Evolutionary conservation across 2,329 filamentous ascomycete species (phyloP), one percentile per base, ranked within the genome.

Genomic region (Paraphaeosphaeria minitans): DNA sequence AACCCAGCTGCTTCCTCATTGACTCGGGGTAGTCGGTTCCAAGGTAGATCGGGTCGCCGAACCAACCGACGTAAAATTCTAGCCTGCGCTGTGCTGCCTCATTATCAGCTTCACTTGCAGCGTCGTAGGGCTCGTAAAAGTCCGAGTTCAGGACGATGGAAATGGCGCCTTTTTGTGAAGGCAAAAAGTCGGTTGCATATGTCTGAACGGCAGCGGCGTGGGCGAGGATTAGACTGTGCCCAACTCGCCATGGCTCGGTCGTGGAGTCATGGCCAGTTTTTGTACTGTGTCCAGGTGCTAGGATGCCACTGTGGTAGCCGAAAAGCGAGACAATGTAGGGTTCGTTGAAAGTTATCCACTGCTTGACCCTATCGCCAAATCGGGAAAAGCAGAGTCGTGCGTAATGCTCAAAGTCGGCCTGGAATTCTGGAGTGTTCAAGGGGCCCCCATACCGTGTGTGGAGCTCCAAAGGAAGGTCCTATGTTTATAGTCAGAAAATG

Each of bases 261-360:
- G 29, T 48, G 4, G 57, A 57, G 9, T 58, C 50, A 12, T 53
- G 53, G 21, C 56, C 56, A 8, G 45, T 58, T 6, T 50, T 33
- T 31, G 50, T 53, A 33, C 57, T 49, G 42, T 59, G 57, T 13
- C 60, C 57, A 78, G 51, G 51, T 16, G 51, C 51, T 6, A 53
- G 51, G 29, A 53, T 53, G 35, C 51, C 51, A 12, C 51, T 53
- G 24, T 53, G 60, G 43, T 59, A 53, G 19, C 43, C 60, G 21
- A 59, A 82, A 56, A 93, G 87, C 55, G 88, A 85, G 60, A 76
- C n/a, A 67, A 75, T 93, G 8, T 75, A 75, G 10, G 77, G 77
- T 55, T 80, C 77, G 43, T 79, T 80, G 63, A 78, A 75, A 0
- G 76, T 79, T 2, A 78, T 66, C 77, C 76, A 80, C 16, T 77